Conservation (phyloP, 2,329 filamentous ascomycete species). For the Cephalotrichum gorgonifer region DNA sequence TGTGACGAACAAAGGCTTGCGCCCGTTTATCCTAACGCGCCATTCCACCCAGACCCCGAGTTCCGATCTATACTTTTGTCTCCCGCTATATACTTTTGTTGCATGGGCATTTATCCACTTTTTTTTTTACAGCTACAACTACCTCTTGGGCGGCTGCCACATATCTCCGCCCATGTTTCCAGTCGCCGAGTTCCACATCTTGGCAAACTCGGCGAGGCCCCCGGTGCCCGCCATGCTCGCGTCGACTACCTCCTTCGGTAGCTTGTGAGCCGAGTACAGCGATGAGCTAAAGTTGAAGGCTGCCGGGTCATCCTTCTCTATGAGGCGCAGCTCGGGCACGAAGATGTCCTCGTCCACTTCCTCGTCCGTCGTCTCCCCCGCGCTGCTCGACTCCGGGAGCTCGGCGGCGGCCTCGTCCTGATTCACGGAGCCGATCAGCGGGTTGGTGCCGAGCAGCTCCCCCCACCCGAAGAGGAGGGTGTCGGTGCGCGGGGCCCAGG, state of each 20-base stretch:
- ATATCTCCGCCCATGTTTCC: slow-evolving; percentile 28
- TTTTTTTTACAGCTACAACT: not conserved
- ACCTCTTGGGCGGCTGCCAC: slow-evolving; percentile 21
- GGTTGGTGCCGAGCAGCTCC: slow-evolving; percentile 64
- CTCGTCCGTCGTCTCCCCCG: slow-evolving; percentile 24
- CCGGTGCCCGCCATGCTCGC: slow-evolving; percentile 58
- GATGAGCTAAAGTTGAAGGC: slow-evolving; percentile 78
- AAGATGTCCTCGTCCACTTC: slow-evolving; percentile 29
- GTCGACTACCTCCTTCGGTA: slow-evolving; percentile 85
- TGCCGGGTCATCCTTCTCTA: slow-evolving; percentile 76
- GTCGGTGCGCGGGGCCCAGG: slow-evolving; percentile 86
- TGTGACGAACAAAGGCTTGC: too few species aligned
- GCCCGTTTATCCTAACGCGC: too few species aligned
- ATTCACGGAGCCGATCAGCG: slow-evolving; percentile 37
- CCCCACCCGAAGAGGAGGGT: slow-evolving; percentile 82
- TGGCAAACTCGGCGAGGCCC: slow-evolving; percentile 70
- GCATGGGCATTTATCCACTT: not conserved
- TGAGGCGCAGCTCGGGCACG: slow-evolving; percentile 69
- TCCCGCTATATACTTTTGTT: too few species aligned
- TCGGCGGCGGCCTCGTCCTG: slow-evolving; percentile 6
- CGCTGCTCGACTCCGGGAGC: slow-evolving; percentile 21
- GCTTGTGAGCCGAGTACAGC: slow-evolving; percentile 89
- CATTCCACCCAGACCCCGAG: too few species aligned
- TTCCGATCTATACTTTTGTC: too few species aligned
- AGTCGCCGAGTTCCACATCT: slow-evolving; percentile 58